Base-by-base conservation (phyloP, 331 rosid species). In the Spiraea crenata region DNA sequence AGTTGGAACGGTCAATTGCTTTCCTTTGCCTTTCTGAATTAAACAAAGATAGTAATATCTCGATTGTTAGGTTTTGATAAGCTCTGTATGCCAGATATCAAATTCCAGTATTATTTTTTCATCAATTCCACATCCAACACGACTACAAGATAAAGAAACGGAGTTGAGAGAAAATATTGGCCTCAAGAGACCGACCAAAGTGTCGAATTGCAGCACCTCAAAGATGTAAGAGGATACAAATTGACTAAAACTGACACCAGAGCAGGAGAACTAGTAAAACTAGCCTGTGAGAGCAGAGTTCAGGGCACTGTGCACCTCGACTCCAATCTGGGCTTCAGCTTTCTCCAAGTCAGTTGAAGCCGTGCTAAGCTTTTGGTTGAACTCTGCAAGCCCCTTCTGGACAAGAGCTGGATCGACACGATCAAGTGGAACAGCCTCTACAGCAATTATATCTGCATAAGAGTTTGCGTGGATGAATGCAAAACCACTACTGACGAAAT, bases 321-420 rank as follows among this genome's bases (percentile, higher is more conserved):
- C 89, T 63, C 98, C 99, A 55, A 95, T 95, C 82, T 95, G 99
- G 73, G 99, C 98, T 76, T 95, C 99, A 8, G 99, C 99, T 79
- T 91, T 95, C 93, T 95, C 99, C 86, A 88, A 79, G 72, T 95
- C 98, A 9, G 96, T 91, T 0, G 96, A 39, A 59, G 99, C 99
- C 0, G 99, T 82, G 90, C 50, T 89, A 71, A 95, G 85, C 89
- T 95, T 91, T 87, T 95, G 99, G 63, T 83, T 91, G 86, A 89
- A 95, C 31, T 95, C 99, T 35, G 93, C 87, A 67, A 95, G 96
- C 67, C 98, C 99, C 84, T 91, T 95, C 74, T 95, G 99, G 70
- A 95, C 99, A n/a, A 77, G 82, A 82, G 37, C 63, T 4, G 90
- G 70, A 67, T 95, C 99, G 4, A 95, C 86, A 73, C 10, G 87